phyloP scores from a whole-genome alignment of 2,329 filamentous ascomycete genomes.

The Alternaria tenuissima region DNA sequence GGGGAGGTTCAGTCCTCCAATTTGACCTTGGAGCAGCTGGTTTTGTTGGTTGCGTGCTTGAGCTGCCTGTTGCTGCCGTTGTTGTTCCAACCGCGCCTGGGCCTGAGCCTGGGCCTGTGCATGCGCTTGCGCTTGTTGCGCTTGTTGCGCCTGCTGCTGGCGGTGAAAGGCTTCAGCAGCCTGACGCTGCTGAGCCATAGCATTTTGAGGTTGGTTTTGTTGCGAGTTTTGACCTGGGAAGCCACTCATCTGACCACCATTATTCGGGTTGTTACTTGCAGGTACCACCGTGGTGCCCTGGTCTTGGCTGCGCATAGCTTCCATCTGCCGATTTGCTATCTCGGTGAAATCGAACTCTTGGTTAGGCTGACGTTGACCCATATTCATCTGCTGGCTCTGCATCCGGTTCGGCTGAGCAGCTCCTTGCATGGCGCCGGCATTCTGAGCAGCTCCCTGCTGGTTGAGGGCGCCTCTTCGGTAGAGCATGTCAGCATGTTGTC shows the following conservation, averaged over 20 bases:
- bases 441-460: slow-evolving; percentile 24
- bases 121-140: slow-evolving; percentile 32
- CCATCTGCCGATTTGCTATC: slow-evolving; percentile 67
- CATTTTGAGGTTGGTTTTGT: slow-evolving; percentile 37
- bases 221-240: slow-evolving; percentile 42
- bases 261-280: slow-evolving; percentile 64
- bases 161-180: slow-evolving; percentile 26
- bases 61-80: slow-evolving; percentile 50
- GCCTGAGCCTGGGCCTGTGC: slow-evolving; percentile 52
- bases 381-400: slow-evolving; percentile 38
- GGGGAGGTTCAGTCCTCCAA: slow-evolving; percentile 56
- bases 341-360: slow-evolving; percentile 61
- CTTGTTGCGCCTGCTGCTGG: slow-evolving; percentile 18
- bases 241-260: slow-evolving; percentile 47
- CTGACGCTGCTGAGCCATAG: slow-evolving; percentile 43
- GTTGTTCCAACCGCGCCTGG: slow-evolving; percentile 38
- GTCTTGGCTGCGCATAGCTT: slow-evolving; percentile 68
- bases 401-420: slow-evolving; percentile 36
- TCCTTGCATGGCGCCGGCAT: slow-evolving; percentile 48
- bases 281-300: slow-evolving; percentile 70
- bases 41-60: slow-evolving; percentile 41
- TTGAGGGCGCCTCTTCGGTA: slow-evolving; percentile 34
- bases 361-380: slow-evolving; percentile 39
- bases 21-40: slow-evolving; percentile 41
- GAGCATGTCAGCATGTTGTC: slow-evolving; percentile 55